Conservation (phyloP, 2,329 filamentous ascomycete species). For the Sporothrix pallida region DNA sequence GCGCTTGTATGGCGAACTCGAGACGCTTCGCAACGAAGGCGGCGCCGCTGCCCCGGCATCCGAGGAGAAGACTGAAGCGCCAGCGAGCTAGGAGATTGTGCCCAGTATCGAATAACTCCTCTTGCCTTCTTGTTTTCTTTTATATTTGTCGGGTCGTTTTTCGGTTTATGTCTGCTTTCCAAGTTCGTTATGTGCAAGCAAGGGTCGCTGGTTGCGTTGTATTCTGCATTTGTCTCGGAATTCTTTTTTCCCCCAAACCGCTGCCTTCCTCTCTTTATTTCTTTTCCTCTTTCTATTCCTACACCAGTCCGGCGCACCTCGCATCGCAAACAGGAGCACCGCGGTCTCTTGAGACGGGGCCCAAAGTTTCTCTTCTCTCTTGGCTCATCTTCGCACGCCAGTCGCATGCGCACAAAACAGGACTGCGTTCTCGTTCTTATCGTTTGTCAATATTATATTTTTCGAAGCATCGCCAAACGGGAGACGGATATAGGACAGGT, state of each 20-base stretch:
- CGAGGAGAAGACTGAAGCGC: conserved; percentile 50
- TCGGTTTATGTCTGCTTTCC: not conserved
- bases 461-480: too few species aligned
- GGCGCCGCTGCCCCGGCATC: conserved; percentile 64
- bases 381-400: too few species aligned
- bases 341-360: too few species aligned
- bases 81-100: conserved; percentile 33
- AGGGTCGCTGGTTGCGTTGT: too few species aligned
- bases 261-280: not conserved
- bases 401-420: too few species aligned
- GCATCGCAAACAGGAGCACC: not conserved
- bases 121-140: not conserved
- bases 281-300: not conserved
- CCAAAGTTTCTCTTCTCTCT: too few species aligned
- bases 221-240: not conserved
- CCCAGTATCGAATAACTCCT: too few species aligned
- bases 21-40: conserved; percentile 74
- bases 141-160: not conserved
- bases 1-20: conserved; percentile 75
- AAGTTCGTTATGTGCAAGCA: too few species aligned
- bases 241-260: not conserved
- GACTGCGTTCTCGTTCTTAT: too few species aligned
- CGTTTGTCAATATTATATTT: too few species aligned
- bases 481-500: too few species aligned
- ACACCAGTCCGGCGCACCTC: too few species aligned